Evolutionary conservation across 768 basidiomycete genomes (phyloP).

Genomic region (Boletus reticuloceps): DNA sequence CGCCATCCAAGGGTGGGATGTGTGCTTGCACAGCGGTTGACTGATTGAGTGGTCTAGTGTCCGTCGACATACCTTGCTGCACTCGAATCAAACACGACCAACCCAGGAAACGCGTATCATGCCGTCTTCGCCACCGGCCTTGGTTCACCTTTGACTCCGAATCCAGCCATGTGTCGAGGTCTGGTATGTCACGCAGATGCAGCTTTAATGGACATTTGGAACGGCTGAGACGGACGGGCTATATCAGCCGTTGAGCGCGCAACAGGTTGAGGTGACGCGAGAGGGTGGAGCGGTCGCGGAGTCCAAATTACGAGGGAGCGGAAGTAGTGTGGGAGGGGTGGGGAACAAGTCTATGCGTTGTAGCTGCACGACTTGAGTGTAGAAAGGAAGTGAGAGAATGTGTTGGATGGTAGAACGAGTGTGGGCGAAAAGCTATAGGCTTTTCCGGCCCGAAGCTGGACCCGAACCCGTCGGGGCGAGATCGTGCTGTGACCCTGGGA

Average conservation of each 20-base stretch:
- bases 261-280: neutral
- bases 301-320: slow-evolving; percentile 8
- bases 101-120: slow-evolving; percentile 9
- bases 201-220: slow-evolving; percentile 20
- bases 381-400: no score
- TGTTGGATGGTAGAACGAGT: no score
- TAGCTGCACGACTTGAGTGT: no score
- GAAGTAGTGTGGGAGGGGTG: slow-evolving; percentile 13
- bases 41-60: slow-evolving; percentile 7
- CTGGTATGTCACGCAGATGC: slow-evolving; percentile 19
- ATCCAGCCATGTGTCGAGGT: slow-evolving; percentile 7
- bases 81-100: slow-evolving; percentile 20
- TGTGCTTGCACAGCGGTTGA: slow-evolving; percentile 14
- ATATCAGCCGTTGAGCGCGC: slow-evolving; percentile 11
- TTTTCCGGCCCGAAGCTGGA: no score
- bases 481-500: no score
- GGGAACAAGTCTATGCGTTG: no score
- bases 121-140: slow-evolving; percentile 7
- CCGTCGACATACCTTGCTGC: slow-evolving; percentile 11
- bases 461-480: no score
- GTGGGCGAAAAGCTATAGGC: no score
- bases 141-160: slow-evolving; percentile 12
- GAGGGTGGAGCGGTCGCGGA: no score
- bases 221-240: slow-evolving; percentile 19
- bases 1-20: neutral